Evolutionary conservation across 768 basidiomycete species (phyloP).

Genomic region (Artomyces pyxidatus): DNA sequence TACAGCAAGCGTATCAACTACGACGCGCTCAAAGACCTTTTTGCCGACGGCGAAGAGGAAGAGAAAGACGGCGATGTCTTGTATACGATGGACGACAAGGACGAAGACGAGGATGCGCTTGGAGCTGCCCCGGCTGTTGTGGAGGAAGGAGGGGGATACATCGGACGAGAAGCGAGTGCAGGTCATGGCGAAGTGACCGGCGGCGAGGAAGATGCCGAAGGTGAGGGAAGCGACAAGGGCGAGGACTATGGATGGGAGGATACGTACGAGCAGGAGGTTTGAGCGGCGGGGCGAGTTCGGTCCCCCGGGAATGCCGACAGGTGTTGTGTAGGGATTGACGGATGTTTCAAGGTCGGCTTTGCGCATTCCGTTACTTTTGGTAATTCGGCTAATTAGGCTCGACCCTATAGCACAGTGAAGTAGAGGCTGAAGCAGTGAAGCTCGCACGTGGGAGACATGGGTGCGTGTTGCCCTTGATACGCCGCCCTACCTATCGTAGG

Average conservation of each 20-base stretch:
- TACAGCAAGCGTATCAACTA: slow-evolving; percentile 95
- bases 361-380: too few species aligned
- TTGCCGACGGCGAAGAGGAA: slow-evolving; percentile 35
- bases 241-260: slow-evolving; percentile 38
- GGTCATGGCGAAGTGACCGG: slow-evolving; percentile 9
- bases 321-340: too few species aligned
- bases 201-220: slow-evolving; percentile 22
- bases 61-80: slow-evolving; percentile 41
- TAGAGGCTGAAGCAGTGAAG: too few species aligned
- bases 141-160: slow-evolving; percentile 30
- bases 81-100: slow-evolving; percentile 43
- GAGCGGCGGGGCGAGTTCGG: too few species aligned
- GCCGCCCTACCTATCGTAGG: too few species aligned
- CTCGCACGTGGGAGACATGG: too few species aligned
- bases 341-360: too few species aligned
- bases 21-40: slow-evolving; percentile 76
- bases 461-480: too few species aligned
- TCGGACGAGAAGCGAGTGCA: slow-evolving; percentile 15
- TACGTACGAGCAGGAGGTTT: slow-evolving; percentile 68
- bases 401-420: too few species aligned
- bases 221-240: slow-evolving; percentile 31
- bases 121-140: too few species aligned
- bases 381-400: too few species aligned
- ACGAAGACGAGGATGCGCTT: slow-evolving; percentile 23
- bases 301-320: too few species aligned